Evolutionary conservation across 148 eudicot species (phyloP).

Genomic region (Silene conica): DNA sequence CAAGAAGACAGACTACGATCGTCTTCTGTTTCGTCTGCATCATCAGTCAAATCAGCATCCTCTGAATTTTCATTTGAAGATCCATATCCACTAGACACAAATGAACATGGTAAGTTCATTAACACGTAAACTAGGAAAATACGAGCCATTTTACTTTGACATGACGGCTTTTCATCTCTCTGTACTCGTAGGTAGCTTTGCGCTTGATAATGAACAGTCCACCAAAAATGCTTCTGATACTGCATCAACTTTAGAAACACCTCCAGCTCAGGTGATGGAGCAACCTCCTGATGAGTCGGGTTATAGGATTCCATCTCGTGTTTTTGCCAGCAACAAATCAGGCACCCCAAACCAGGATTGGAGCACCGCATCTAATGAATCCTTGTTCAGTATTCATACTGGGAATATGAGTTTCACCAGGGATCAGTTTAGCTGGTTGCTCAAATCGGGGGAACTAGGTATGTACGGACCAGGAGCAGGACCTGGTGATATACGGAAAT

Average conservation of each 20-base stretch:
- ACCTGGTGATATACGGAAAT: constrained; percentile 19
- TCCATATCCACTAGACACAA: constrained; percentile 16
- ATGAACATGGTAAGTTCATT: constrained; percentile 19
- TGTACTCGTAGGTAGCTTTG: constrained; percentile 25
- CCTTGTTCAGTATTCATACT: constrained; percentile 63
- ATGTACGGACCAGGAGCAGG: constrained; percentile 4
- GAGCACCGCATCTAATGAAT: constrained; percentile 67
- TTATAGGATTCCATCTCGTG: constrained; percentile 54
- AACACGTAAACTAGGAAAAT: background rate
- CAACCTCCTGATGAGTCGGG: constrained; percentile 25
- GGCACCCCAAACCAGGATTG: constrained; percentile 45
- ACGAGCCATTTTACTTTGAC: background rate
- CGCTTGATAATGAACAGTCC: constrained; percentile 15
- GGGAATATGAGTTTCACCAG: constrained; percentile 65
- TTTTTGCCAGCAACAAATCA: constrained; percentile 46
- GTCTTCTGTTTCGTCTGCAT: background rate
- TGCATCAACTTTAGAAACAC: constrained; percentile 34
- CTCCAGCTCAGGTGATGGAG: constrained; percentile 61
- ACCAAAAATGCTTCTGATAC: background rate
- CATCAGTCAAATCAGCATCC: constrained; percentile 19
- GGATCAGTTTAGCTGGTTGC: constrained; percentile 43
- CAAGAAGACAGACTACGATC: constrained; percentile 12
- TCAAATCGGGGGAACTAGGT: constrained; percentile 39
- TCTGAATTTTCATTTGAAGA: constrained; percentile 47
- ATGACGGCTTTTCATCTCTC: background rate